Percentiles rank a stretch among this genome's conserved stretches.
These are phyloP conservation scores for Sisymbrium altissimum DNA, from an alignment of 345 rosid genomes.

Conservation along the genomic window DNA sequence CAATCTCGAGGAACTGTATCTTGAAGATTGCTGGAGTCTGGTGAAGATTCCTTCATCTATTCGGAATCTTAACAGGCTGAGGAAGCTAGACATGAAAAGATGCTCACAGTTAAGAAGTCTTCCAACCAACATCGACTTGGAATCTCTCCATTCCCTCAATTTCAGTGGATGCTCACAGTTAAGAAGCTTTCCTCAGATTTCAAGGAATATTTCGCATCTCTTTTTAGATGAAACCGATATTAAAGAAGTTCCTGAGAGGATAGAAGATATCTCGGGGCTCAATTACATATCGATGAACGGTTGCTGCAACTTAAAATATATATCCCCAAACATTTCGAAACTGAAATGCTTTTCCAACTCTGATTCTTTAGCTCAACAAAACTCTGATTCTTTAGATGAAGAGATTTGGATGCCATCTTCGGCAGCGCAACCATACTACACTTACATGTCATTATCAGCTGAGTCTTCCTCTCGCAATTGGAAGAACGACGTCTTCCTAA, in stretches of 20 bases:
- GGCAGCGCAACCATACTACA: too few species aligned
- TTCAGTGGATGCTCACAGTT: background rate
- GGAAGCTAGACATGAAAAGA: background rate
- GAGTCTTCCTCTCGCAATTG: too few species aligned
- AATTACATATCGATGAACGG: background rate
- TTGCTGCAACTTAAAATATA: background rate
- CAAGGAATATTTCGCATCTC: background rate
- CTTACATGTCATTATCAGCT: background rate
- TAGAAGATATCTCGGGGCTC: background rate
- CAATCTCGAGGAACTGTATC: background rate
- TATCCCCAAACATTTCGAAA: slow-evolving; percentile 2
- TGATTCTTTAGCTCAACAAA: too few species aligned
- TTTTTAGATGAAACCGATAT: background rate
- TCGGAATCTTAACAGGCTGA: background rate
- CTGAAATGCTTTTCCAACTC: background rate
- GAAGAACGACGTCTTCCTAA: background rate
- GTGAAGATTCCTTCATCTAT: background rate
- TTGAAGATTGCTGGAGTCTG: background rate
- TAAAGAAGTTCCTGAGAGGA: background rate
- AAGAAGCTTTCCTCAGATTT: background rate
- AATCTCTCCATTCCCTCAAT: background rate
- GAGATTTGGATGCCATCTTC: too few species aligned
- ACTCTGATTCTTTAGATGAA: too few species aligned
- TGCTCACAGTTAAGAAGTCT: background rate
- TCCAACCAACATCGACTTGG: background rate